Evolutionary conservation across 495 filamentous ascomycete genomes (phyloP).

Genomic region (Neurospora tetrasperma): DNA sequence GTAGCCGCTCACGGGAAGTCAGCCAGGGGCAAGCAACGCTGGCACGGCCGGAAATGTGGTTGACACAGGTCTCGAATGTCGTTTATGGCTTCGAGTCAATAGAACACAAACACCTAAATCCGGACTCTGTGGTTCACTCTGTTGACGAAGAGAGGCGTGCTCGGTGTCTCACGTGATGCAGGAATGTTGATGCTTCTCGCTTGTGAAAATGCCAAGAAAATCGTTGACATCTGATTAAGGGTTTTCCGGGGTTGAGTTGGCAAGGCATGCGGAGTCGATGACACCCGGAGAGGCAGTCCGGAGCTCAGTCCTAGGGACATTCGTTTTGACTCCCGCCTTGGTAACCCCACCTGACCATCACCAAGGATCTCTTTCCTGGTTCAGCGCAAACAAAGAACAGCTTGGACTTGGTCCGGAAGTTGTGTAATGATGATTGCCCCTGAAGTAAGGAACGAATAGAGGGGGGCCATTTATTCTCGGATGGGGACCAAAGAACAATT

Average conservation of each 20-base stretch:
- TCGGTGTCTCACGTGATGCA: neutral
- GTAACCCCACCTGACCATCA: neutral
- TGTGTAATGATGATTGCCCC: neutral
- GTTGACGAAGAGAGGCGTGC: neutral
- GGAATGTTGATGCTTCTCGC: neutral
- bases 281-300: neutral
- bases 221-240: neutral
- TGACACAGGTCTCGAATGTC: neutral
- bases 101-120: neutral
- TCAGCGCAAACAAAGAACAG: neutral
- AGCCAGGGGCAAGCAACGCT: neutral
- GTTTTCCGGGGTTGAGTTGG: neutral
- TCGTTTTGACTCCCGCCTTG: neutral
- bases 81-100: neutral
- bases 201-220: neutral
- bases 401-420: neutral
- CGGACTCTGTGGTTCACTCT: neutral
- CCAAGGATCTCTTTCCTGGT: neutral
- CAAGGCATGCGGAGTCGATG: neutral
- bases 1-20: neutral
- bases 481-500: neutral
- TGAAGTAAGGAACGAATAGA: neutral
- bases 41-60: neutral
- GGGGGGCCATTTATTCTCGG: neutral
- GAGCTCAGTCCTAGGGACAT: neutral